phyloP scores from a whole-genome alignment of 345 rosid species.

The Linum lewisii region DNA sequence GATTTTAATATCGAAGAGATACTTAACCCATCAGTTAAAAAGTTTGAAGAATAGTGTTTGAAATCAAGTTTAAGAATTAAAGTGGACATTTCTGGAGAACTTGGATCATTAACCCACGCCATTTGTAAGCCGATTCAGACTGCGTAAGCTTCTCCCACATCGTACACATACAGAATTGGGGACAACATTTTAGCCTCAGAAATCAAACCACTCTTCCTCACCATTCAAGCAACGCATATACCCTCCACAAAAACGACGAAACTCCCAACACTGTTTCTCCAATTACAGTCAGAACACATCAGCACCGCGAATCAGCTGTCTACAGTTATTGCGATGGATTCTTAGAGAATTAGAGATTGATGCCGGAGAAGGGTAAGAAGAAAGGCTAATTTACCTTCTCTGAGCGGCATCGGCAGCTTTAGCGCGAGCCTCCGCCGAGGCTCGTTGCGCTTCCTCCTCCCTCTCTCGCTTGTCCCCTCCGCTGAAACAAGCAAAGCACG shows the following conservation, averaged over 20 bases:
- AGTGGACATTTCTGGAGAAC: background rate
- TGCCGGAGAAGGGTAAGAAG: background rate
- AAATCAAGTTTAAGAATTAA: too few species aligned
- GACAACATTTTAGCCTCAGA: too few species aligned
- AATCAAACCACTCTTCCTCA: too few species aligned
- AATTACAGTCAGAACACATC: background rate
- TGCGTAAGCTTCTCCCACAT: too few species aligned
- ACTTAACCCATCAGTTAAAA: background rate
- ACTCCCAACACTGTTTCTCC: background rate
- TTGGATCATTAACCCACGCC: background rate
- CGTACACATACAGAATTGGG: too few species aligned
- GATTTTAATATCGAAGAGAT: background rate
- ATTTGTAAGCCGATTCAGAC: too few species aligned
- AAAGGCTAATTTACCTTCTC: constrained; percentile 38
- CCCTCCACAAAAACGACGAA: background rate
- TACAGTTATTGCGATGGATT: background rate
- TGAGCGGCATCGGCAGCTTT: constrained; percentile 97
- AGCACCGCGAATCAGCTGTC: background rate
- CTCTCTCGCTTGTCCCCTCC: constrained; percentile 47
- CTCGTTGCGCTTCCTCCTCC: constrained; percentile 58
- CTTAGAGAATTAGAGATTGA: background rate
- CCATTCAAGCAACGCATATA: background rate
- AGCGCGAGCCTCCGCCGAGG: constrained; percentile 85
- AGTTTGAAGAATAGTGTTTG: background rate
- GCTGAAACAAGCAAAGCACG: constrained; percentile 68